Evolutionary conservation across 176 grass and related monocot species (phyloP), one percentile per base, ranked within the genome.

Genomic region (Paspalum vaginatum): DNA sequence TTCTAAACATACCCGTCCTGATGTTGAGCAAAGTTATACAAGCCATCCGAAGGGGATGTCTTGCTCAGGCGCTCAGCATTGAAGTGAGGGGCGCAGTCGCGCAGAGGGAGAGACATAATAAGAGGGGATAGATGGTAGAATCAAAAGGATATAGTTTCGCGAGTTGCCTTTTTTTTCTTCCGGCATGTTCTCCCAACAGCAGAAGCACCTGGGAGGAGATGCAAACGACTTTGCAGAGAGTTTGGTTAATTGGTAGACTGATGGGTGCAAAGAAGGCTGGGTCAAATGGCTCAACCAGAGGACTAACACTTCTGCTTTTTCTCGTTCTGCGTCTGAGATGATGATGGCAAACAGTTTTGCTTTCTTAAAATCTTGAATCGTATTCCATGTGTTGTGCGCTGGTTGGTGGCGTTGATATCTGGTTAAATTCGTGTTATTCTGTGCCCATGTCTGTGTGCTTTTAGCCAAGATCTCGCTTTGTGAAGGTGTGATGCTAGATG

Each of bases 41-140:
- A 81, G 49, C 58, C 72, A 70, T 81, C 63, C 45, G 69, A 76
- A 81, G 62, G 53, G 68, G 78, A 50, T 65, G 69, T 50, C 51
- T 51, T 0, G 5, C 68, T 75, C 77, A 75, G 49, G 58, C 1
- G 5, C 68, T 75, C 77, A 75, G 49, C 65, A 65, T 77, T 58
- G 77, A 64, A 81, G 65, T 62, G 62, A 69, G 61, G 43, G 44
- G n/a, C n/a, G n/a, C n/a, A n/a, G n/a, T n/a, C n/a, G n/a, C n/a
- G n/a, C 26, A 7, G 27, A 22, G 61, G 52, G 43, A 27, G 51
- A 78, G 37, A 81, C 4, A 71, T 26, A 86, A 89, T 89, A 86
- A 86, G 61, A 45, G 67, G 74, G 65, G 43, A 78, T 86, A 89
- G 83, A 69, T 81, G 25, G 56, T 89, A 89, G 88, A 78, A 72